Evolutionary conservation across 768 basidiomycete genomes (phyloP), one percentile per base, ranked within the genome.

Genomic region (Xanthoconium purpureum): DNA sequence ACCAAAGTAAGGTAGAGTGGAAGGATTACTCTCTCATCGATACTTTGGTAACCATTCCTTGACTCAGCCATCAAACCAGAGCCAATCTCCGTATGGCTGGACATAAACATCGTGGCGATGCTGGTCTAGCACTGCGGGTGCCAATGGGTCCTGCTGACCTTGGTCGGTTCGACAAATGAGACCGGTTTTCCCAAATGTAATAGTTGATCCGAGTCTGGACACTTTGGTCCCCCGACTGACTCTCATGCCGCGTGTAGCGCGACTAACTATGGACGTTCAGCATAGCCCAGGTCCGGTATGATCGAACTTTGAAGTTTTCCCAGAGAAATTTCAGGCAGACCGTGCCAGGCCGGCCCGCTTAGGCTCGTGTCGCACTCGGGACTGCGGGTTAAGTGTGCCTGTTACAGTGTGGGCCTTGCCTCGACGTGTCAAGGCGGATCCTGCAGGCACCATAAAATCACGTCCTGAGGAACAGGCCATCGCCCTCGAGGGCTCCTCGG

Each of bases 1-100:
- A 69, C 71, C 72, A 72, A 71, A 72, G 65, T 59, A 55, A 66
- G 71, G 37, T 51, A 67, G 57, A 56, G 60, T 61, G 56, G 44
- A 32, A 48, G 44, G 50, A 28, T 28, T 35, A 47, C 43, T 58
- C 57, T 66, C 69, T 55, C 61, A 67, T 64, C 57, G 37, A 37
- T 54, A 45, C 42, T 30, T 39, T 56, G 47, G 57, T 32, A 40
- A 62, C 56, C 44, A 59, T 50, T 61, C 43, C 50, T 64, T 50
- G 60, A 53, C 57, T 56, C 59, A 46, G 52, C 56, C 55, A 64
- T 52, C 63, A 64, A 56, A 60, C 46, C 63, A 59, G 60, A 52
- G 57, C 38, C 52, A 54, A 51, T 52, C 52, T 57, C 32, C 40
- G 63, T 58, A 68, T 58, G 54, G 63, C 3, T 35, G 56, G 46